These are phyloP conservation scores for Leccinum fibrillosum DNA, from an alignment of 768 basidiomycete genomes.

Conservation along the genomic window DNA sequence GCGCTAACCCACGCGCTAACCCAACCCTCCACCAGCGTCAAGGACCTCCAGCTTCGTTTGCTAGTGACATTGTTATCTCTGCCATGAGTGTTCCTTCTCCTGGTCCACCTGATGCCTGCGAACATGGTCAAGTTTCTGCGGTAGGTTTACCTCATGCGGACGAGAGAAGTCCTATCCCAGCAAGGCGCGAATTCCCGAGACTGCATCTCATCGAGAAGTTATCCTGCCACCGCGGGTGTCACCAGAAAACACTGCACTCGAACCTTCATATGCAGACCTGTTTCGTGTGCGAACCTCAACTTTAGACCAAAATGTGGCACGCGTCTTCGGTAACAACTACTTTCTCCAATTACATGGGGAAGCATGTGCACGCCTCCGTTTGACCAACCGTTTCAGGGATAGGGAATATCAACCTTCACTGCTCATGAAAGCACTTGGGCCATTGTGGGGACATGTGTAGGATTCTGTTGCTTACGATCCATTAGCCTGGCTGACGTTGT, in stretches of 20 bases:
- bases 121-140: too few species aligned
- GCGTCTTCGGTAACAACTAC: conserved; percentile 13
- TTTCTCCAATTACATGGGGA: conserved; percentile 45
- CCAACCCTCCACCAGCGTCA: too few species aligned
- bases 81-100: too few species aligned
- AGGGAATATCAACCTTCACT: conserved; percentile 29
- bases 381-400: conserved; percentile 31
- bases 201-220: not conserved
- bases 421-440: conserved; percentile 11
- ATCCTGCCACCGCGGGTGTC: not conserved
- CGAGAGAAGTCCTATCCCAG: too few species aligned
- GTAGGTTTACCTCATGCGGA: too few species aligned
- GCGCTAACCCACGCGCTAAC: too few species aligned
- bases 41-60: too few species aligned
- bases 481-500: too few species aligned
- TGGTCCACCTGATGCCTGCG: too few species aligned
- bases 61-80: too few species aligned
- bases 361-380: conserved; percentile 38
- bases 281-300: not conserved
- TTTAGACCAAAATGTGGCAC: not conserved
- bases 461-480: too few species aligned
- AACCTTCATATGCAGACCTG: not conserved
- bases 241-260: not conserved
- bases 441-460: conserved; percentile 18
- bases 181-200: too few species aligned